A percentile compares a stretch with the other conserved stretches of the same genome.
Conservation (phyloP, 768 basidiomycete genomes). For the Tulasnella sp. region DNA sequence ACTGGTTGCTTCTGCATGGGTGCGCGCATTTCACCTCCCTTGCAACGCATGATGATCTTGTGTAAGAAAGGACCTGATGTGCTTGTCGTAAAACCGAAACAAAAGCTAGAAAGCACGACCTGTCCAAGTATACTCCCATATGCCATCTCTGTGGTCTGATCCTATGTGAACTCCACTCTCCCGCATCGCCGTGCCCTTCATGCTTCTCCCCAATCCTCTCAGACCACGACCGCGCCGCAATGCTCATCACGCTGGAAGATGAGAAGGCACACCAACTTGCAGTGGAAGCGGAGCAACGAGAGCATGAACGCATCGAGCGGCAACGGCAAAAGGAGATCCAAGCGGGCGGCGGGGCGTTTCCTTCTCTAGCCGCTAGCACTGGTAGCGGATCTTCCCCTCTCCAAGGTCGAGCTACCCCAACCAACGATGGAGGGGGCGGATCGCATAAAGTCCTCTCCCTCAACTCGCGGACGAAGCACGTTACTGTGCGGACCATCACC, state of each 20-base stretch:
- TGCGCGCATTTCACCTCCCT: not conserved
- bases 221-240: conserved; percentile 3
- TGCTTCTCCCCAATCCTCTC: conserved; percentile 19
- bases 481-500: not conserved
- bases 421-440: not conserved
- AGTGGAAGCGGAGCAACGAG: conserved; percentile 5
- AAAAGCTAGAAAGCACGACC: conserved; percentile 25
- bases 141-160: conserved; percentile 28
- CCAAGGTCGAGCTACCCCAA: not conserved
- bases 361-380: not conserved
- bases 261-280: conserved; percentile 7
- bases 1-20: conserved; percentile 13
- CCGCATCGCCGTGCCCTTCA: conserved; percentile 28
- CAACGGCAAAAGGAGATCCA: not conserved
- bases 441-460: conserved; percentile 13
- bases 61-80: not conserved
- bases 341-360: conserved; percentile 14
- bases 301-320: not conserved
- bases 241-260: conserved; percentile 1
- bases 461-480: not conserved
- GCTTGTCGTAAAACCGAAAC: not conserved
- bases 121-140: conserved; percentile 27
- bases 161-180: conserved; percentile 26
- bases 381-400: not conserved
- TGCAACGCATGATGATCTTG: not conserved